Evolutionary conservation across 2,329 filamentous ascomycete genomes (phyloP), one percentile per base, ranked within the genome.

Genomic region (Paecilomyces formosus): DNA sequence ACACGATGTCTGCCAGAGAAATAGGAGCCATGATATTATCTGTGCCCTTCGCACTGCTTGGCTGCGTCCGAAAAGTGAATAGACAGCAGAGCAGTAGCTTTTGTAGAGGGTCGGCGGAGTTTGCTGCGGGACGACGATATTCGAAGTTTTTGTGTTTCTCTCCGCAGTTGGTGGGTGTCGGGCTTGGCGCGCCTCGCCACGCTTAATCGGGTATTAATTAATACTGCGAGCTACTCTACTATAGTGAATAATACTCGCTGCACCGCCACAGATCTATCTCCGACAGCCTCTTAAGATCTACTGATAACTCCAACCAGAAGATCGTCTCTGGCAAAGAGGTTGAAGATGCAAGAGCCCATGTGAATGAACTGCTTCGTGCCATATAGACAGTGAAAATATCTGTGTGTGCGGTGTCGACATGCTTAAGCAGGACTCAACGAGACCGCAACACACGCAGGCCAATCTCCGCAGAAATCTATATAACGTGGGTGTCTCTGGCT

Each of bases 1-100:
- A 80, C 73, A 90, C 88, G 64, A 92, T 83, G 68, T 86, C 82
- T 65, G 84, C 77, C 65, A 87, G 80, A 58, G 83, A 83, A 58
- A 79, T 76, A 60, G 79, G 77, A 65, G 80, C 76, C 81, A 82
- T 83, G 53, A 26, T 68, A 60, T 59, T 61, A 28, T 52, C 50
- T 52, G 50, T 21, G n/a, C 39, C 18, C 39, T 45, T 45, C 18
- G 39, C 39, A 18, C 39, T 45, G n/a, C 39, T 18, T 6, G 3
- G 18, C n/a, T 45, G 15, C n/a, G 39, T 45, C 39, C 39, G 18
- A 45, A 15, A 45, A 9, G 18, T 45, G 6, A 21, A 45, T 18
- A 6, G 39, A 45, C 39, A 45, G 39, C 39, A 9, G 39, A 15
- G 39, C 39, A 6, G 39, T 67, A 52, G 18, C 15, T 21, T 18